Evolutionary conservation across 345 rosid species (phyloP), one percentile per base, ranked within the genome.

Genomic region (Linum tenue): DNA sequence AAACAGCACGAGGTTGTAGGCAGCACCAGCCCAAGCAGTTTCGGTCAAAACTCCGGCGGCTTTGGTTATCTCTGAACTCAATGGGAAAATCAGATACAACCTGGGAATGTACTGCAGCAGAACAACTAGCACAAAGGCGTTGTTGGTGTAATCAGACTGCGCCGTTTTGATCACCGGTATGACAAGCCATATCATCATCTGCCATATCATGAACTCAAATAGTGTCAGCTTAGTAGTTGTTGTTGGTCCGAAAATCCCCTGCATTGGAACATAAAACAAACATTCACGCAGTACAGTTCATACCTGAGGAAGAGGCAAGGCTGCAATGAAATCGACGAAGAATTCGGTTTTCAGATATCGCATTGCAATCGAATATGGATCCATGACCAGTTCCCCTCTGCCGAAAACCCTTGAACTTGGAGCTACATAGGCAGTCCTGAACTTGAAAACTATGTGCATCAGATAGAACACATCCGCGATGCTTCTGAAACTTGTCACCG

Each of bases 1-100:
- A 82, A 79, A 89, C 35, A 92, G 67, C 48, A 86, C 67, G 75
- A 92, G 95, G 67, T 86, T 89, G 63, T 87, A 92, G 5, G 92
- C 97, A 71, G 98, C 97, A n/a, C 92, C 95, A 11, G 97, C 92
- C 97, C 98, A 92, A 40, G 96, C 98, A 59, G 98, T 87, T 80
- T 83, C 82, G 9, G 96, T 79, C 65, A 89, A 89, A 0, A 92
- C 85, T 50, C 97, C 97, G 3, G 83, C 80, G 15, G 95, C 81
- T 76, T 84, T 83, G 67, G 80, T 84, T 53, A 90, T 83, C 73
- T 81, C 75, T 6, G 88, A 80, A 60, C 95, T 85, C 60, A 87
- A 67, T 17, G 97, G 91, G 62, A 87, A 85, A n/a, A 90, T 90
- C 41, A 85, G 72, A 78, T 85, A 87, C 22, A 87, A 76, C 8